Base-by-base conservation (phyloP, 2,329 filamentous ascomycete species). In the Penicillium frequentans region DNA sequence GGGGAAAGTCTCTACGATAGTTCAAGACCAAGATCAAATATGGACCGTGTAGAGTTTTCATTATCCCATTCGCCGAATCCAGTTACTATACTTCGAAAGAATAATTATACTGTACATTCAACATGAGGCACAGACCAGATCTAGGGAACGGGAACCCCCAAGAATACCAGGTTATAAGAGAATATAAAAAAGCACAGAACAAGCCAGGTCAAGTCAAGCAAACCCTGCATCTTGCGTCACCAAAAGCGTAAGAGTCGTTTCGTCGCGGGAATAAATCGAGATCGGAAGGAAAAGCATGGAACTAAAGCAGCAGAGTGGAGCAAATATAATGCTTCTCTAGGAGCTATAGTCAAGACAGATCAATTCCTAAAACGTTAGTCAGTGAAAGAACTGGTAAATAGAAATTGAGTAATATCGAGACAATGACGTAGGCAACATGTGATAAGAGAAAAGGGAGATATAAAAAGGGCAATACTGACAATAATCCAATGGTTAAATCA, bases 401-500 rank as follows among this genome's bases (percentile, higher is more conserved):
- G 31, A 19, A 14, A 42, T 42, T 13, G 39, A 42, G 39, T 42
- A 4, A 7, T 42, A 14, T 11, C 39, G 39, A 42, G 19, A 42
- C 39, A 42, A 23, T 42, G 39, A 42, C 19, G 37, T 23, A n/a
- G 19, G 39, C 39, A 42, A 23, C 39, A 39, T n/a, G n/a, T 26
- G n/a, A n/a, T 13, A 49, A 39, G n/a, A 24, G 9, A 10, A 42
- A 49, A 31, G 24, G 23, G 29, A 14, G 13, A 26, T 37, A 33
- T 45, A 44, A 24, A 24, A 52, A 48, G 23, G 49, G 48, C 6
- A 33, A 60, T 62, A 87, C 85, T 80, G 82, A 91, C 89, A 89
- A 85, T 69, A 95, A 81, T 62, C 87, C 88, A 63, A 95, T 75
- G 33, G 90, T 92, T 62, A 96, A 77, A 77, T 96, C 91, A 69